A percentile compares a stretch with the other conserved stretches of the same genome.
Conservation (phyloP, 2,329 filamentous ascomycete species). For the Penicillium sp. region DNA sequence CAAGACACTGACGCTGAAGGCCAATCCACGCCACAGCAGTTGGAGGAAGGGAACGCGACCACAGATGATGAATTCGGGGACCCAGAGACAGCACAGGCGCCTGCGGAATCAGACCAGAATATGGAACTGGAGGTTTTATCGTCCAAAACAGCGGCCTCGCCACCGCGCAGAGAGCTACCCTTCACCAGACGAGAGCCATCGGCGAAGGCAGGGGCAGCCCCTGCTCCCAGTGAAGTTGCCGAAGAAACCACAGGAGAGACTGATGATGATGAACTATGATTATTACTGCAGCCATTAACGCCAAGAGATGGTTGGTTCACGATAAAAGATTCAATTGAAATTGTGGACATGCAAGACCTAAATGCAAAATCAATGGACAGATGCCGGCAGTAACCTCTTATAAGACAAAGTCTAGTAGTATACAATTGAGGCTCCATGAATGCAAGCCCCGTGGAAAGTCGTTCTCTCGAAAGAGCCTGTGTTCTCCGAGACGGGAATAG, state of each 20-base stretch:
- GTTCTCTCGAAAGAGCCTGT: not conserved
- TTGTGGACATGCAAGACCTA: not conserved
- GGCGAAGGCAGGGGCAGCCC: conserved; percentile 3
- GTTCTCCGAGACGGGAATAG: conserved; percentile 18
- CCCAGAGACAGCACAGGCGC: not conserved
- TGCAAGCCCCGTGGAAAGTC: not conserved
- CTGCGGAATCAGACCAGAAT: not conserved
- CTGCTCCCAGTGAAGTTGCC: conserved; percentile 11
- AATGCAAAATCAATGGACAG: not conserved
- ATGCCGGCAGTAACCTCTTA: not conserved
- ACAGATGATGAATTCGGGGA: conserved; percentile 29
- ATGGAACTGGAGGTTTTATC: not conserved
- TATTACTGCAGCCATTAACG: not conserved
- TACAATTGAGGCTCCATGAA: too few species aligned
- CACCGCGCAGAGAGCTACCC: conserved; percentile 45
- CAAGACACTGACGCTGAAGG: conserved; percentile 29
- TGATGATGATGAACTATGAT: conserved; percentile 45
- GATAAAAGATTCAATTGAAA: too few species aligned
- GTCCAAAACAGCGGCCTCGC: conserved; percentile 21
- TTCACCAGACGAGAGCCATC: conserved; percentile 31
- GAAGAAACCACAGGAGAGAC: conserved; percentile 36
- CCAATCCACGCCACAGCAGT: conserved; percentile 30
- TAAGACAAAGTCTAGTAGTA: too few species aligned
- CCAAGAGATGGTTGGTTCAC: too few species aligned
- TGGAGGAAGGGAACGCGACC: conserved; percentile 33